These are phyloP conservation scores for Chlamydomonas asymmetrica DNA, from an alignment of 139 green algal genomes.

Conservation along the genomic window DNA sequence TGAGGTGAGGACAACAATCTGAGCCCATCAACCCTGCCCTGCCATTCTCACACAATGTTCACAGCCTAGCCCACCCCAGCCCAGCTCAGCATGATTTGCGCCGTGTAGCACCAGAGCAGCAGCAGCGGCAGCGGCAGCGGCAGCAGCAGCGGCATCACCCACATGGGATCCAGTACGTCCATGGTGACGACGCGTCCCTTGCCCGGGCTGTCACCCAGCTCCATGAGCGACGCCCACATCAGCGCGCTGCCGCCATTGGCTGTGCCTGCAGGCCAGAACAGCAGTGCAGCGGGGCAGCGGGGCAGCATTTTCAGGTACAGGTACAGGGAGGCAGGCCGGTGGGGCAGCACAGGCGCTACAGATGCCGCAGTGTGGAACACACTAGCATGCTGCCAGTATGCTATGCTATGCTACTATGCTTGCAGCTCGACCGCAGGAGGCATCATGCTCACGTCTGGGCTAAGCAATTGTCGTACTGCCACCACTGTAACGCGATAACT, in stretches of 20 bases:
- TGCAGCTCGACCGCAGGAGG: no score
- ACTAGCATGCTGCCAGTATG: background rate
- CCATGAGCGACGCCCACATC: slow-evolving; percentile 44
- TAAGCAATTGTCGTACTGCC: background rate
- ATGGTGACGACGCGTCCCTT: slow-evolving; percentile 31
- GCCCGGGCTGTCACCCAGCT: slow-evolving; percentile 24
- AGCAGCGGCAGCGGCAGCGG: no score
- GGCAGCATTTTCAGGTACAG: background rate
- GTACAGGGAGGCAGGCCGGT: background rate
- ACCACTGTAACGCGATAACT: background rate
- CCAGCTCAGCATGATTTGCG: background rate
- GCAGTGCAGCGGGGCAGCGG: background rate
- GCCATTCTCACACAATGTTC: no score
- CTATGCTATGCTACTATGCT: background rate
- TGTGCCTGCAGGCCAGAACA: slow-evolving; percentile 22
- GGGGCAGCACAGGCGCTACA: background rate
- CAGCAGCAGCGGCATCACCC: no score
- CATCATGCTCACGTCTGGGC: background rate
- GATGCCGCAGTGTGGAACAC: background rate
- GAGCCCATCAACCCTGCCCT: no score
- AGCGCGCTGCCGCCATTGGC: slow-evolving; percentile 53
- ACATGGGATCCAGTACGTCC: slow-evolving; percentile 6
- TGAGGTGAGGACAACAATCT: no score
- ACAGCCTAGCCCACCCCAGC: background rate
- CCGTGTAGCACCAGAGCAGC: no score